Evolutionary conservation across 2,329 filamentous ascomycete genomes (phyloP), one percentile per base, ranked within the genome.

Genomic region (Arthrobotrys sinensis): DNA sequence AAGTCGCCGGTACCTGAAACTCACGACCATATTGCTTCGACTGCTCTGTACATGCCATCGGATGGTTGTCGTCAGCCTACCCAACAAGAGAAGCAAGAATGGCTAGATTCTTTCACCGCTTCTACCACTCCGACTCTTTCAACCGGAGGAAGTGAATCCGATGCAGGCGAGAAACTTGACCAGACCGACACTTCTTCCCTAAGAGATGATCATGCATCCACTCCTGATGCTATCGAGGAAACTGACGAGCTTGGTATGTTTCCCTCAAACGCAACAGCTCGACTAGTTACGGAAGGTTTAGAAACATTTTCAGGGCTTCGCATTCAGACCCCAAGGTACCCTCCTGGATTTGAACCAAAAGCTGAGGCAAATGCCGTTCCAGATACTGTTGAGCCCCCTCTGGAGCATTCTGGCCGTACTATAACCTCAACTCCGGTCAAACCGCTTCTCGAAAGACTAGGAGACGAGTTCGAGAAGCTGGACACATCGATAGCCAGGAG

Each of bases 91-190:
- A 57, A 24, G 11, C 45, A 55, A 5, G 53, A 67, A 34, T 68
- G 67, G 67, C 12, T 78, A 10, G 53, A 40, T 16, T 53, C 53
- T 40, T 4, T 72, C 3, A 62, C 67, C 6, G 48, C 45, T 1
- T 28, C 52, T 2, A 67, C 73, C 21, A 36, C 67, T 2, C 32
- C 75, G 34, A 68, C 45, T 11, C 11, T 46, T 6, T 78, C 75
- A 0, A 28, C 53, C 0, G 43, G n/a, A 21, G 45, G 11, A 48
- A 64, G 55, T 24, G 57, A 32, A 11, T 45, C 43, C 6, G 52
- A 46, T 36, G 4, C 21, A 5, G n/a, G 32, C 4, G 16, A 57
- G 2, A 11, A 38, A 2, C 16, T 43, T 6, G 5, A 8, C 3
- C 34, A 28, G 4, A 28, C 12, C 0, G 16, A 21, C 4, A 28